A percentile compares a stretch with the other conserved stretches of the same genome.
phyloP scores from a whole-genome alignment of 345 rosid genomes.

The Gossypium rotundifolium region DNA sequence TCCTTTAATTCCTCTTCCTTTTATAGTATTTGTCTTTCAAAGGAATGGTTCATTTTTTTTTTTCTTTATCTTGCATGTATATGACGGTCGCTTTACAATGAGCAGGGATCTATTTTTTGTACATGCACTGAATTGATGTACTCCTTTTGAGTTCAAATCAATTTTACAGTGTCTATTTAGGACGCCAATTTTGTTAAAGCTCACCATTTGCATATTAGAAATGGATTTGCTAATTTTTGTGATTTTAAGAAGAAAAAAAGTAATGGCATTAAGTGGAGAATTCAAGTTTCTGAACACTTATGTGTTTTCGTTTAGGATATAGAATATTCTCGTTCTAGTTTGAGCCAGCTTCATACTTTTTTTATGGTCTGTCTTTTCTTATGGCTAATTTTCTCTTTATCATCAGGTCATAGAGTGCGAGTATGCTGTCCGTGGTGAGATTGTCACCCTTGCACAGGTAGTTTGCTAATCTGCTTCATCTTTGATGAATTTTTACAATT shows the following conservation, averaged over 20 bases:
- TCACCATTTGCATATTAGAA: neutral
- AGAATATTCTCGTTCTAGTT: neutral
- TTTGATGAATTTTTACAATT: neutral
- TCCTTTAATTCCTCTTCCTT: neutral
- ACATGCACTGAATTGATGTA: neutral
- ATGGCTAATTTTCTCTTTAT: neutral
- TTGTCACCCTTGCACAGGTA: slow-evolving; percentile 91
- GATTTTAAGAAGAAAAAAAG: neutral
- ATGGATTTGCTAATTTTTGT: neutral
- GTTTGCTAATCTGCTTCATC: slow-evolving; percentile 1
- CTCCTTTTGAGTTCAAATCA: neutral
- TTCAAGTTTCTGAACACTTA: neutral
- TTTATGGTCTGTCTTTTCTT: neutral
- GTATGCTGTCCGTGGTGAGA: slow-evolving; percentile 98
- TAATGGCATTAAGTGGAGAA: neutral
- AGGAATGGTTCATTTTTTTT: neutral
- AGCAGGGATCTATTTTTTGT: neutral
- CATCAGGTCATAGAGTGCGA: slow-evolving; percentile 72
- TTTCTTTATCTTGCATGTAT: neutral
- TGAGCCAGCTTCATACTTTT: slow-evolving; percentile 4
- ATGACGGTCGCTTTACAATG: neutral
- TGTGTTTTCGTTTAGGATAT: neutral
- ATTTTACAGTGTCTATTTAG: neutral
- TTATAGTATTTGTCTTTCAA: neutral
- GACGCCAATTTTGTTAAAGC: neutral